Evolutionary conservation across 2,329 filamentous ascomycete species (phyloP).

Genomic region (Trichoderma asperellum): DNA sequence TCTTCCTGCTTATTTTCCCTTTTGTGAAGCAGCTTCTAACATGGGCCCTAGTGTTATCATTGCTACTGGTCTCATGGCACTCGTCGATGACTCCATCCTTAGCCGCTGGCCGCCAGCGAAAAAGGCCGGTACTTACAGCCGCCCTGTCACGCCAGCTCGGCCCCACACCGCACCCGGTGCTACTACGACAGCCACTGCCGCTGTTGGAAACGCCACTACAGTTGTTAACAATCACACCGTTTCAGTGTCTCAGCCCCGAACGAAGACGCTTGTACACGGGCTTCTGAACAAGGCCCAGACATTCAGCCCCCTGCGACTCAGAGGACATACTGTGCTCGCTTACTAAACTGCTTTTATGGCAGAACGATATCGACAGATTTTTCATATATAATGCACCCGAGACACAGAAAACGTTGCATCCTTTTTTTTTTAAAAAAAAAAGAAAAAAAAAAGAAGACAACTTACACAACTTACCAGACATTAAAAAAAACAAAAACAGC

Average conservation of each 20-base stretch:
- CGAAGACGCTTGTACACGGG: constrained; percentile 26
- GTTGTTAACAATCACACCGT: background rate
- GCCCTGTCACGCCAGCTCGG: constrained; percentile 23
- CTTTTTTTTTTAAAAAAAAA: too few relatives aligned
- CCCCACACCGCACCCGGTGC: constrained; percentile 17
- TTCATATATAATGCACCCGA: background rate
- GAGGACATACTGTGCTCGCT: constrained; percentile 27
- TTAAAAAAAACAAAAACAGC: constrained; percentile 3
- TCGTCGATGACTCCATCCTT: constrained; percentile 92
- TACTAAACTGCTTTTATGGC: constrained; percentile 12
- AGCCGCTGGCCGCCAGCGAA: constrained; percentile 64
- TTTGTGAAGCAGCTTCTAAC: background rate
- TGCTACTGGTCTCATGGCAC: constrained; percentile 82
- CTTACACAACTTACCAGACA: background rate
- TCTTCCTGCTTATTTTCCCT: background rate
- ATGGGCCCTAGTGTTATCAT: constrained; percentile 71
- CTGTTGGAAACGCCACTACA: background rate
- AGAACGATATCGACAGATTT: constrained; percentile 18
- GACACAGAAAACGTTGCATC: background rate
- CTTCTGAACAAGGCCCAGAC: constrained; percentile 43
- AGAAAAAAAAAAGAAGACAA: background rate
- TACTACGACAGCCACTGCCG: background rate
- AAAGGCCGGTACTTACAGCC: constrained; percentile 39
- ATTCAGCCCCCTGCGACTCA: constrained; percentile 24
- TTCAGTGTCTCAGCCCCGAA: constrained; percentile 13